Evolutionary conservation across 176 grass and related monocot genomes (phyloP), one percentile per base, ranked within the genome.

Genomic region (Musa troglodytarum): DNA sequence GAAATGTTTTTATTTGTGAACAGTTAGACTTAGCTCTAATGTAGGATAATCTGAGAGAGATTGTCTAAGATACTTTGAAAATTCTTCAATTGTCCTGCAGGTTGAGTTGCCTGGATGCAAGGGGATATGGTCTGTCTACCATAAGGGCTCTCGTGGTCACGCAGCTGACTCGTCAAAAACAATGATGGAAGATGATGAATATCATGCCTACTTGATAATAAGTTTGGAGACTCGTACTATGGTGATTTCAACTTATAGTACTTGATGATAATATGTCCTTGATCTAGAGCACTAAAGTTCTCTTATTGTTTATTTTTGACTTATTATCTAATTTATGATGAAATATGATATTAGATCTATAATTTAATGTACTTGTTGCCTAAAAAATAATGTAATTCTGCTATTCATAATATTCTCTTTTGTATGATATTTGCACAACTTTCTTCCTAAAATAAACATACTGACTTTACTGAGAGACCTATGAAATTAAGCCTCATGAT

Each of bases 171-270:
- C 64, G 63, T 76, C 80, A 28, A 87, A 75, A 82, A 25, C 67
- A 59, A 77, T 68, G 74, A 49, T 72, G 25, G 85, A 97, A 75
- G 83, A 93, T 28, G 89, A 93, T 70, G 94, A 97, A 90, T 97
- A 93, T 83, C 94, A 97, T 85, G 88, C 94, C 53, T 97, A 97
- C 81, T 78, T 97, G 73, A 97, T 97, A 82, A 97, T 97, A 88
- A 97, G 94, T 70, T 82, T 97, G 50, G 94, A 97, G 73, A 84
- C 52, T 69, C 80, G 94, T 10, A 97, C 94, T 50, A 97, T 97
- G 94, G 94, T 96, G 86, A 85, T 28, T 10, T 69, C 29, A 9
- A 69, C 15, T 15, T 49, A 43, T 43, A 20, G 10, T 23, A 52
- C 2, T 52, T 71, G 49, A 50, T 52, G 3, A 20, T 51, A 20